Evolutionary conservation across 306 rosid species (phyloP), one percentile per base, ranked within the genome.

Genomic region (Vigna unguiculata): DNA sequence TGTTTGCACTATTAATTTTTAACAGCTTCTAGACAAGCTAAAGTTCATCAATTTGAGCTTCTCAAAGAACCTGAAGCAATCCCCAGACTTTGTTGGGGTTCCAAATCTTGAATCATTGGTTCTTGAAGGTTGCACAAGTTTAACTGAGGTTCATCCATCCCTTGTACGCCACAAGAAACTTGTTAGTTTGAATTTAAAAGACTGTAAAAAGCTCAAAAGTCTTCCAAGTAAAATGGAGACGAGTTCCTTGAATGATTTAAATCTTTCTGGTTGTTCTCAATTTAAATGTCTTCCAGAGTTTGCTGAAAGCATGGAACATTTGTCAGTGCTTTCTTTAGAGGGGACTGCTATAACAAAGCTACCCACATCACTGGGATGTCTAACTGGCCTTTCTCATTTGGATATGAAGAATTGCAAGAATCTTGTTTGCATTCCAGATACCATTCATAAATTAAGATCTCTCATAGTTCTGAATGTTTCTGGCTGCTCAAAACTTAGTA

Each of bases 81-180:
- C 76, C 16, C 86, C 83, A 0, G 75, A 82, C 34, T 57, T 78
- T 41, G 36, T 1, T 11, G 75, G 60, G 48, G 72, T 69, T 53
- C 81, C 86, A 19, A 78, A 85, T 65, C 86, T 78, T 9, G 83
- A 84, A 19, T 55, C 51, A 16, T 14, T 84, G 58, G 64, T 78
- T 57, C 77, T 81, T 55, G 65, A 78, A 58, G 88, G 83, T 14
- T 78, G 88, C n/a, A 43, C 43, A 48, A 78, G 58, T 24, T 77
- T 85, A 14, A 67, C 19, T 36, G 81, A 55, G 43, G 48, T 84
- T 36, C 83, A 84, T 69, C 67, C 40, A 0, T 77, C 85, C 22
- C 71, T 84, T 60, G 30, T 64, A 53, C 10, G 5, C 21, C 85
- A 41, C 57, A 80, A 72, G 48, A 84, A 77, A 53, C 83, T 84